A percentile compares a stretch with the other conserved stretches of the same genome.
Evolutionary conservation across 345 rosid genomes (phyloP).

Genomic region (Gossypium thurberi): DNA sequence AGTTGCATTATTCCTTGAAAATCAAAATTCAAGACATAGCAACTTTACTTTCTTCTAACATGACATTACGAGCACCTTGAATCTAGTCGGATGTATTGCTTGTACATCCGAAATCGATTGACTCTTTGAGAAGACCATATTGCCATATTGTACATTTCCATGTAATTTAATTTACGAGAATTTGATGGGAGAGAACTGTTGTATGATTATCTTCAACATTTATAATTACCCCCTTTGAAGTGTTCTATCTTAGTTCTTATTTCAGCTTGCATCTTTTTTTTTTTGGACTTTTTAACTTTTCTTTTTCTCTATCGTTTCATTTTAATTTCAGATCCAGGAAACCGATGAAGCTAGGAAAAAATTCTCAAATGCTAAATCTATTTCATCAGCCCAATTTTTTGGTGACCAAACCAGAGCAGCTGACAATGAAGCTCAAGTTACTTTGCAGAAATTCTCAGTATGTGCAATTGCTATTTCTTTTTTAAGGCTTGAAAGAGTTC

Average conservation of each 20-base stretch:
- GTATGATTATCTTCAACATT: neutral
- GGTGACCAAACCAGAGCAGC: constrained; percentile 57
- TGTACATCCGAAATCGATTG: neutral
- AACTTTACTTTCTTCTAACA: neutral
- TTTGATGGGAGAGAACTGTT: neutral
- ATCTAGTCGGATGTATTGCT: neutral
- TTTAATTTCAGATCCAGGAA: constrained; percentile 60
- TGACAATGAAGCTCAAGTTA: constrained; percentile 60
- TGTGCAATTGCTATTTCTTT: constrained; percentile 18
- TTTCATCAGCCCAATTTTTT: constrained; percentile 87
- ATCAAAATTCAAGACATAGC: neutral
- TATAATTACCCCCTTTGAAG: neutral
- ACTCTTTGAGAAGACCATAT: neutral
- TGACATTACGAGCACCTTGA: neutral
- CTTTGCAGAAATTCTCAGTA: constrained; percentile 90
- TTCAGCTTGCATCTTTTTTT: neutral
- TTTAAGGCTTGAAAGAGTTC: neutral
- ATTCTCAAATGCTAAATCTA: constrained; percentile 91
- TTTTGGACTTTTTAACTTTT: neutral
- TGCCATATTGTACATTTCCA: neutral
- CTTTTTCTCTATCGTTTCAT: constrained; percentile 12
- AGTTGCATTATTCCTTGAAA: neutral
- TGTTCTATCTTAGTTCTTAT: neutral
- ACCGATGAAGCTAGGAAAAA: constrained; percentile 98
- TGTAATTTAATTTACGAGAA: neutral